Base-by-base conservation (phyloP, 2,329 filamentous ascomycete species). In the Alternaria solani region DNA sequence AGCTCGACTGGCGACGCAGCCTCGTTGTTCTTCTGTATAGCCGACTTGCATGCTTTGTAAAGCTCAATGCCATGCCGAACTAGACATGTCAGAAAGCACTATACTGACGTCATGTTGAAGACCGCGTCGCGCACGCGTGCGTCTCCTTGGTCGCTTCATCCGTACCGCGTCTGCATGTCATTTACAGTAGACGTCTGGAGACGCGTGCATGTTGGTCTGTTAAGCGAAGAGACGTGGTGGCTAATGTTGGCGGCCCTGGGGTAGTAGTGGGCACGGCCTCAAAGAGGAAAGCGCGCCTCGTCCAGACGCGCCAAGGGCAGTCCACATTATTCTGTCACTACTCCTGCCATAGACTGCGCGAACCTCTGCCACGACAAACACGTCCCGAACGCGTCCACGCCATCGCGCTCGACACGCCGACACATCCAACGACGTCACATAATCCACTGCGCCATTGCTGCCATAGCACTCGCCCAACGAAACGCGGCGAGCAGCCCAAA, bases 401-500 rank as follows among this genome's bases (percentile, higher is more conserved):
- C 54, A 53, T 41, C 58, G 26, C 5, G 26, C 7, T 4, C 30
- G 9, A 28, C 16, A 7, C 23, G 9, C 14, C 23, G 8, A 30
- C 23, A 38, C 9, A 51, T 36, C 7, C 8, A 32, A 3, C 18
- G 16, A 34, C 14, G 11, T 14, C 20, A 30, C 12, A 51, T 7
- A 7, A 14, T 26, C 7, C 16, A 26, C 20, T 16, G 23, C 25
- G 42, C 47, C 28, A 47, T 32, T 42, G 42, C 23, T 12, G 36
- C 28, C 26, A 20, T 12, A 42, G 25, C 25, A 52, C 16, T 4
- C 1, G 3, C 57, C 55, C 58, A 59, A 68, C 56, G 51, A 65
- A 30, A 63, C 71, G 68, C 69, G 69, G 73, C 70, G 66, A 67
- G 63, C 56, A 67, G 75, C 72, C 72, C 72, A 70, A 58, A 71